Percentiles rank a stretch among this genome's conserved stretches.
Conservation (phyloP, 83 land plant genomes). For the Picea mariana region DNA sequence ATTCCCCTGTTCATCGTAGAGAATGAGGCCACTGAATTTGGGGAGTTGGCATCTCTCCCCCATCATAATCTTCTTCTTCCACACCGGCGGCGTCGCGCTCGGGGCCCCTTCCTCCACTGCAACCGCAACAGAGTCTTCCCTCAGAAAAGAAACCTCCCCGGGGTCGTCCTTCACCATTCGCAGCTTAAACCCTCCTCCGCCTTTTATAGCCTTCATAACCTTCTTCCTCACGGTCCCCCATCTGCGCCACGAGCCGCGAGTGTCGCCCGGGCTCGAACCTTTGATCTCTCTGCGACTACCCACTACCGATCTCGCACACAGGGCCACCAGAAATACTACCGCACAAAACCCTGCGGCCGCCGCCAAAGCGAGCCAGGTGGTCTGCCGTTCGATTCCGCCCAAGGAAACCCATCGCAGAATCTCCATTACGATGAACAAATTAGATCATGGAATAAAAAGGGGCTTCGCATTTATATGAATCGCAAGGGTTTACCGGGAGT, state of each 20-base stretch:
- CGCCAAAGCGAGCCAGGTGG: too few relatives aligned
- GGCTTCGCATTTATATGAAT: too few relatives aligned
- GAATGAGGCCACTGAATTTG: constrained; percentile 62
- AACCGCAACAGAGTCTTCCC: not conserved
- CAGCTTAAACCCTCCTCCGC: not conserved
- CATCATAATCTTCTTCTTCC: constrained; percentile 74
- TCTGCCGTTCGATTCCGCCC: too few relatives aligned
- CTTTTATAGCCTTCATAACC: not conserved
- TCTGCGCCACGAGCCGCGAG: not conserved
- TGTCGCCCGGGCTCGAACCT: not conserved
- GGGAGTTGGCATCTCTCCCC: constrained; percentile 69
- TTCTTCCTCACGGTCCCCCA: constrained; percentile 3
- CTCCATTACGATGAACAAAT: too few relatives aligned
- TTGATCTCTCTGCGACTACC: constrained; percentile 2
- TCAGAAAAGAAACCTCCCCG: constrained; percentile 7
- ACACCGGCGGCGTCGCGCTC: constrained; percentile 26
- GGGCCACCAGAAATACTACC: not conserved
- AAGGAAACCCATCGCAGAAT: too few relatives aligned
- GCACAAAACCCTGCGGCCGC: too few relatives aligned
- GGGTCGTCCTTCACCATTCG: not conserved
- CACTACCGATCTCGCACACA: not conserved
- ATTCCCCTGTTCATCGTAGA: constrained; percentile 49
- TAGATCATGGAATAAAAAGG: too few relatives aligned
- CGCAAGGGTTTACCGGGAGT: too few relatives aligned
- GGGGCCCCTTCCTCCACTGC: not conserved